A percentile compares a stretch with the other conserved stretches of the same genome.
Evolutionary conservation across 2,329 filamentous ascomycete species (phyloP).

Genomic region (Triangularia setosa): DNA sequence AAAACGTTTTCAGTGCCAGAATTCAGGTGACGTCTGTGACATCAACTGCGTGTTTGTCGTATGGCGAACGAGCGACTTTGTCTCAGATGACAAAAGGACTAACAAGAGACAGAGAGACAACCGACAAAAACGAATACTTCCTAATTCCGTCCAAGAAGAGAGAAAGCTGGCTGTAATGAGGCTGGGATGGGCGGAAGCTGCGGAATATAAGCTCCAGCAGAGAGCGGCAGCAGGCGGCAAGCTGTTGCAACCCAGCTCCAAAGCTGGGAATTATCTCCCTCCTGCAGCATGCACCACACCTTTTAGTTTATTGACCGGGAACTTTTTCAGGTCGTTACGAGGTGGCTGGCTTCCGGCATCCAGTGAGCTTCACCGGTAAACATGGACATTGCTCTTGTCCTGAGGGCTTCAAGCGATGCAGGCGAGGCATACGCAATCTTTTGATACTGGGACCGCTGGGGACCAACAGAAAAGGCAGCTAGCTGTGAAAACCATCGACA

Average conservation of each 20-base stretch:
- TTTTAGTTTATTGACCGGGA: background rate
- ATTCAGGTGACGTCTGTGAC: background rate
- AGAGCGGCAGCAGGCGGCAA: background rate
- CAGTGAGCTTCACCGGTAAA: no score
- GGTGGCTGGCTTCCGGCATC: background rate
- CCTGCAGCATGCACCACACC: conserved; percentile 3
- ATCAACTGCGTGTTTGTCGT: background rate
- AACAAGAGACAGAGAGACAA: background rate
- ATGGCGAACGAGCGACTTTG: conserved; percentile 6
- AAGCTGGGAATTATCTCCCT: background rate
- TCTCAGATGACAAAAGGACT: background rate
- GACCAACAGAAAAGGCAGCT: background rate
- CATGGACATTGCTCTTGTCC: no score
- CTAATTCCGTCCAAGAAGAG: background rate
- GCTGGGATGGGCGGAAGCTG: background rate
- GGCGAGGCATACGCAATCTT: background rate
- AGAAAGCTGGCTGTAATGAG: background rate
- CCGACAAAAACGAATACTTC: background rate
- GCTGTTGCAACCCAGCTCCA: conserved; percentile 5
- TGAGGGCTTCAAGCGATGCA: background rate
- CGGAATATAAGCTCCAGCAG: conserved; percentile 6
- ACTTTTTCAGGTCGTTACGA: background rate
- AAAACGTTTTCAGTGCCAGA: conserved; percentile 1
- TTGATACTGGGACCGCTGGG: background rate
- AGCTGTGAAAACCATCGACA: background rate